Percentiles rank a stretch among this genome's conserved stretches.
These are phyloP conservation scores for Cordyceps javanica DNA, from an alignment of 2,329 filamentous ascomycete species.

Conservation along the genomic window DNA sequence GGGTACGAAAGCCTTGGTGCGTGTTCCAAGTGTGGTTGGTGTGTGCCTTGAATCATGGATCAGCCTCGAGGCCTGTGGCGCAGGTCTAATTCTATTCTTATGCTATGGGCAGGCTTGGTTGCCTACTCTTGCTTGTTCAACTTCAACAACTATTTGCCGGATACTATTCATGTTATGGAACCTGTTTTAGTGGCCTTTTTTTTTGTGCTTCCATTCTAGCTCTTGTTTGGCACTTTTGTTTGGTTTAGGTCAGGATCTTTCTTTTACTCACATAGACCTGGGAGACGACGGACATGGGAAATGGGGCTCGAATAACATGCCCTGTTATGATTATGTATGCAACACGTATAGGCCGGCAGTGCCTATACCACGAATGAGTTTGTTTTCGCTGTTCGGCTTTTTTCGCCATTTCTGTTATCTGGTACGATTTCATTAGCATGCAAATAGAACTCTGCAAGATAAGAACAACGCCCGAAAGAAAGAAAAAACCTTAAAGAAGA, in stretches of 20 bases:
- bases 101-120: background rate
- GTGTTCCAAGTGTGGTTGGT: background rate
- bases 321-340: conserved; percentile 5
- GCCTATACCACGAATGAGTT: conserved; percentile 1
- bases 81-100: background rate
- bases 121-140: background rate
- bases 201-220: conserved; percentile 5
- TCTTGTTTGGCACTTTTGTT: background rate
- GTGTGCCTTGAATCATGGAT: background rate
- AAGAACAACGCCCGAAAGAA: background rate
- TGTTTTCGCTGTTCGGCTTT: background rate
- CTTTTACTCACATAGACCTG: conserved; percentile 6
- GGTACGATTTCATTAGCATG: background rate
- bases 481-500: background rate
- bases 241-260: background rate
- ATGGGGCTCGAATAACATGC: conserved; percentile 12
- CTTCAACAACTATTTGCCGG: background rate
- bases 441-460: background rate
- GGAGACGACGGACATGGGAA: conserved; percentile 1
- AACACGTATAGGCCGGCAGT: background rate
- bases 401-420: background rate
- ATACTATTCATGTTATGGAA: background rate
- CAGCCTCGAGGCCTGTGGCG: background rate
- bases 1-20: background rate
- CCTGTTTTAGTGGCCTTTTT: background rate